These are phyloP conservation scores for Synchytrium microbalum DNA, from an alignment of 371 early-diverging fungal genomes.

Conservation along the genomic window DNA sequence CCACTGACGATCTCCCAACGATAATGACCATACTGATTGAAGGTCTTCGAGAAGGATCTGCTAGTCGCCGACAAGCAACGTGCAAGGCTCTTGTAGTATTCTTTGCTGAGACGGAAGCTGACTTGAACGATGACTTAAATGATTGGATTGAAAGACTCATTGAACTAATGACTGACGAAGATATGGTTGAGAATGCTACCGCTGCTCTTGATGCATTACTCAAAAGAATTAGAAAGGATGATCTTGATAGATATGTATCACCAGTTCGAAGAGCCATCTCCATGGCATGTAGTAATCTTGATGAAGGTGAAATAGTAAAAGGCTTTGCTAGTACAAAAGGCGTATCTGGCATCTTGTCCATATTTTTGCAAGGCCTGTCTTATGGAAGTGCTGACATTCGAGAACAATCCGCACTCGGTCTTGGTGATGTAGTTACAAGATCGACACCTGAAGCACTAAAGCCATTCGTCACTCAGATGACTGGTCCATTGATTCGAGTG, in stretches of 20 bases:
- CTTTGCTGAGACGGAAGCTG: constrained; percentile 52
- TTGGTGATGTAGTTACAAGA: constrained; percentile 70
- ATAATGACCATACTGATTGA: constrained; percentile 64
- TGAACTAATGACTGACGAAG: constrained; percentile 51
- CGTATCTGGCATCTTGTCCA: constrained; percentile 78
- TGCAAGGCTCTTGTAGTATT: constrained; percentile 51
- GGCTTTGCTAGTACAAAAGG: constrained; percentile 92
- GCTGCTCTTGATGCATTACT: constrained; percentile 69
- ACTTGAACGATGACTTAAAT: constrained; percentile 47
- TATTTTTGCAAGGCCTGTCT: constrained; percentile 91
- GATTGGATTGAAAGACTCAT: constrained; percentile 81
- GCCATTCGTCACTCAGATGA: constrained; percentile 88
- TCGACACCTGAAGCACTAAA: constrained; percentile 70
- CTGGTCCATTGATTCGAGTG: constrained; percentile 95
- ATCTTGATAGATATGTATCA: constrained; percentile 69
- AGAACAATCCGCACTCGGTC: constrained; percentile 76
- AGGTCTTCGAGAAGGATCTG: constrained; percentile 9
- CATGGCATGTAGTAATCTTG: constrained; percentile 47
- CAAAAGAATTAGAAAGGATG: constrained; percentile 75
- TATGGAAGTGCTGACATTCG: constrained; percentile 78
- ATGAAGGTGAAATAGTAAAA: constrained; percentile 40
- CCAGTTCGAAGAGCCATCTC: constrained; percentile 62
- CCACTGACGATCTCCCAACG: constrained; percentile 65
- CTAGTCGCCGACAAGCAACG: constrained; percentile 11
- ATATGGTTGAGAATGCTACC: constrained; percentile 47